A percentile compares a stretch with the other conserved stretches of the same genome.
phyloP scores from a whole-genome alignment of 345 rosid genomes.

The Toxicodendron radicans region DNA sequence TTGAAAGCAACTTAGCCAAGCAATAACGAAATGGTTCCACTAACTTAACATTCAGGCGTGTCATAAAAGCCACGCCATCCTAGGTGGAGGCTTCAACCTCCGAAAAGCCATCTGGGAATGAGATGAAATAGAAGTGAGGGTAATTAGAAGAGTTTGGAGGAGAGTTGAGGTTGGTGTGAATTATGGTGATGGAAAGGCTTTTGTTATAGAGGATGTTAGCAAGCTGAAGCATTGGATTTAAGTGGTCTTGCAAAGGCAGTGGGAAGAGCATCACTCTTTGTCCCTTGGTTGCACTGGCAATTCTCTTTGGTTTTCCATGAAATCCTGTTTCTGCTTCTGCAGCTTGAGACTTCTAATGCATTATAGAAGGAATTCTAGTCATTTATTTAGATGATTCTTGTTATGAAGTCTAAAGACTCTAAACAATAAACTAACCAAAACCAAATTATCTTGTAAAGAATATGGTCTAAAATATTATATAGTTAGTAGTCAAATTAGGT shows the following conservation, averaged over 20 bases:
- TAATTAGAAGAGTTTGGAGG: conserved; percentile 34
- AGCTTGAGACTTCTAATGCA: no score
- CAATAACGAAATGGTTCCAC: conserved; percentile 21
- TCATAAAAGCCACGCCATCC: conserved; percentile 4
- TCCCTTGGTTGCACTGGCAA: not conserved
- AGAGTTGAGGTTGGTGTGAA: conserved; percentile 36
- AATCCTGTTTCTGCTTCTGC: no score
- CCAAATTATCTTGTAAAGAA: no score
- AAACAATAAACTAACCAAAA: no score
- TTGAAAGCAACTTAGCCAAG: conserved; percentile 24
- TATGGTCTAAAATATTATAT: no score
- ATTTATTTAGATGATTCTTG: no score
- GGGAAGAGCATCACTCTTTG: conserved; percentile 33
- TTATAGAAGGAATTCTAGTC: no score
- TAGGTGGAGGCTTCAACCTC: conserved; percentile 13
- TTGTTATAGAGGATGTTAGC: conserved; percentile 30
- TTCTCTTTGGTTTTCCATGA: not conserved
- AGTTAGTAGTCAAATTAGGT: no score
- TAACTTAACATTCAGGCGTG: conserved; percentile 17
- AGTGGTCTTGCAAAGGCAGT: conserved; percentile 33
- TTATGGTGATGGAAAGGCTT: conserved; percentile 34
- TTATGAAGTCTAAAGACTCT: no score
- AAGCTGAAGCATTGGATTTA: conserved; percentile 39
- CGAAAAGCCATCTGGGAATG: conserved; percentile 19
- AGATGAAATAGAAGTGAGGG: conserved; percentile 31